phyloP scores from a whole-genome alignment of 139 green algal genomes.

The Diplosphaera chodatii region DNA sequence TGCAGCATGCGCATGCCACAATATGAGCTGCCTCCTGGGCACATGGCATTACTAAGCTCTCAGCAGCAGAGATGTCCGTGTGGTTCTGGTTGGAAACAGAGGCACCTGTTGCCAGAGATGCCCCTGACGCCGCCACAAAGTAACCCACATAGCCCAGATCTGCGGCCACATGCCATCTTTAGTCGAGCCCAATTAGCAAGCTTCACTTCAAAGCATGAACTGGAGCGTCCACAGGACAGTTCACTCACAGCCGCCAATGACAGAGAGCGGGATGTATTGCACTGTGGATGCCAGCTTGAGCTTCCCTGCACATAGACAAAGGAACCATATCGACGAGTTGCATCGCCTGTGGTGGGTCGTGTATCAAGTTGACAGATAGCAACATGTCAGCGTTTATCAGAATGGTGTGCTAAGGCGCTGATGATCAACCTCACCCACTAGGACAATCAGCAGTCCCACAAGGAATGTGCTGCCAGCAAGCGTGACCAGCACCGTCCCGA shows the following conservation, averaged over 20 bases:
- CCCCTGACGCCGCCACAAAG: slow-evolving; percentile 59
- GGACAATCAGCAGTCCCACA: slow-evolving; percentile 58
- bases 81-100: too few relatives aligned
- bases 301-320: slow-evolving; percentile 24
- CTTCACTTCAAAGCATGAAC: too few relatives aligned
- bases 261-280: slow-evolving; percentile 72
- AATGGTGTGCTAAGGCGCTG: too few relatives aligned
- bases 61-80: too few relatives aligned
- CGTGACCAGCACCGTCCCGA: slow-evolving; percentile 59
- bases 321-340: neutral
- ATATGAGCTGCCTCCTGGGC: neutral
- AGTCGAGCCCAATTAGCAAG: too few relatives aligned
- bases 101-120: slow-evolving; percentile 21
- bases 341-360: too few relatives aligned
- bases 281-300: slow-evolving; percentile 61
- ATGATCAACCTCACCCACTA: slow-evolving; percentile 43
- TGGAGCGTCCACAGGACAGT: neutral
- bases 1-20: slow-evolving; percentile 5
- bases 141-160: slow-evolving; percentile 47
- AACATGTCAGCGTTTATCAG: too few relatives aligned
- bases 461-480: slow-evolving; percentile 44
- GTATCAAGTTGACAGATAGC: too few relatives aligned
- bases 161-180: neutral
- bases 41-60: too few relatives aligned
- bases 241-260: slow-evolving; percentile 60